Evolutionary conservation across 768 basidiomycete genomes (phyloP).

Genomic region (Dioszegia crocea): DNA sequence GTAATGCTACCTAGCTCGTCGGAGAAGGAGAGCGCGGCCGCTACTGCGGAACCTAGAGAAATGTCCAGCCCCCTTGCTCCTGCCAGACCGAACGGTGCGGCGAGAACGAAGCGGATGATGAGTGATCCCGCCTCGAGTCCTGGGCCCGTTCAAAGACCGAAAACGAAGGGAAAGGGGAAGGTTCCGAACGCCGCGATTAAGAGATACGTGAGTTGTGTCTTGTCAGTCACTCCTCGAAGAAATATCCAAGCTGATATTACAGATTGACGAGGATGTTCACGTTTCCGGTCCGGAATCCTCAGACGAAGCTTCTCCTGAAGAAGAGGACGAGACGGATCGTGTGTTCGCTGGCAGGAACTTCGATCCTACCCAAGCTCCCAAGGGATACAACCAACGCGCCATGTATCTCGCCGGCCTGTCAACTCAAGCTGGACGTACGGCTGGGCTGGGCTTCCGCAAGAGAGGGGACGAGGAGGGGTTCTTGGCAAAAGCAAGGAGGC

Average conservation of each 20-base stretch:
- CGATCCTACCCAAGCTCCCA: constrained; percentile 48
- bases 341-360: constrained; percentile 47
- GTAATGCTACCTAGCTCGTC: constrained; percentile 18
- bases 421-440: constrained; percentile 32
- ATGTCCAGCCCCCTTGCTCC: not conserved
- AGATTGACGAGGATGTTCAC: constrained; percentile 39
- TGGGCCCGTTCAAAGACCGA: not conserved
- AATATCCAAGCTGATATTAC: not conserved
- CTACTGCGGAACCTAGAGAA: not conserved
- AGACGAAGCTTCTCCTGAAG: constrained; percentile 23
- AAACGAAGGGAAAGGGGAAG: not conserved
- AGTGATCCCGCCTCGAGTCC: constrained; percentile 4
- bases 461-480: constrained; percentile 20
- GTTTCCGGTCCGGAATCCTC: constrained; percentile 34
- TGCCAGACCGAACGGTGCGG: not conserved
- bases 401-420: constrained; percentile 44
- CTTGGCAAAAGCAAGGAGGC: constrained; percentile 41
- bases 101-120: not conserved
- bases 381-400: constrained; percentile 48
- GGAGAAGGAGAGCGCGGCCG: not conserved
- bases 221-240: not conserved
- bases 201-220: constrained; percentile 11
- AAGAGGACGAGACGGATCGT: constrained; percentile 33
- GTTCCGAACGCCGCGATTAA: not conserved
- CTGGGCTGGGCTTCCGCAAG: constrained; percentile 30